phyloP scores from a whole-genome alignment of 371 early-diverging fungal species.

The Chytridium lagenaria region DNA sequence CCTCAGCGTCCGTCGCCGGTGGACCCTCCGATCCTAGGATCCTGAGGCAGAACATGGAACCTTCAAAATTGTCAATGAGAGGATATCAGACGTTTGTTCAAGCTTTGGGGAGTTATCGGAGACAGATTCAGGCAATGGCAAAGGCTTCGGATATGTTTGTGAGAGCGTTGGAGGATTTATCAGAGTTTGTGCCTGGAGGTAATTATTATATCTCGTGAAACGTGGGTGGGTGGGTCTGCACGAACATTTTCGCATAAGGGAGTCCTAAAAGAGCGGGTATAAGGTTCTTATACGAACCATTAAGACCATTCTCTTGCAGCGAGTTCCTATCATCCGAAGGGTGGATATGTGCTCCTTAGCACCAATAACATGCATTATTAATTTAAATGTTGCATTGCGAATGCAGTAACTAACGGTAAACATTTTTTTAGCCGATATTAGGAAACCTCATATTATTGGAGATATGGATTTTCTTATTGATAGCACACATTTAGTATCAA shows the following conservation, averaged over 20 bases:
- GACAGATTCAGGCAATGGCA: conserved; percentile 50
- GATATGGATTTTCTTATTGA: conserved; percentile 58
- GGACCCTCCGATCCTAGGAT: conserved; percentile 20
- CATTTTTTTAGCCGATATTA: conserved; percentile 33
- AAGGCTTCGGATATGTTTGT: conserved; percentile 54
- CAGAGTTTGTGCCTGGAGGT: conserved; percentile 48
- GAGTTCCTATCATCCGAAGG: no score
- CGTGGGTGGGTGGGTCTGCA: no score
- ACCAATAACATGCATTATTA: not conserved
- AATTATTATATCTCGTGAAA: not conserved
- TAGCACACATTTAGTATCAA: conserved; percentile 51
- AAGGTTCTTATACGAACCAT: no score
- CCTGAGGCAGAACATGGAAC: conserved; percentile 14
- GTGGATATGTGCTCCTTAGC: no score
- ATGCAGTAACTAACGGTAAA: not conserved
- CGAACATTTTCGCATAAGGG: no score
- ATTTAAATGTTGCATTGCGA: not conserved
- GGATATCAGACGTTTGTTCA: conserved; percentile 51
- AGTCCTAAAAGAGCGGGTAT: no score
- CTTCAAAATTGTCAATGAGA: conserved; percentile 38
- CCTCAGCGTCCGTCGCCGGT: conserved; percentile 42
- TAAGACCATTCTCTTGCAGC: no score
- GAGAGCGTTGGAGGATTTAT: conserved; percentile 51
- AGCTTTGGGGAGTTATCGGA: conserved; percentile 45
- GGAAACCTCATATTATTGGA: conserved; percentile 35